Base-by-base conservation (phyloP, 805 yeast genomes). In the Candida hispaniensis region DNA sequence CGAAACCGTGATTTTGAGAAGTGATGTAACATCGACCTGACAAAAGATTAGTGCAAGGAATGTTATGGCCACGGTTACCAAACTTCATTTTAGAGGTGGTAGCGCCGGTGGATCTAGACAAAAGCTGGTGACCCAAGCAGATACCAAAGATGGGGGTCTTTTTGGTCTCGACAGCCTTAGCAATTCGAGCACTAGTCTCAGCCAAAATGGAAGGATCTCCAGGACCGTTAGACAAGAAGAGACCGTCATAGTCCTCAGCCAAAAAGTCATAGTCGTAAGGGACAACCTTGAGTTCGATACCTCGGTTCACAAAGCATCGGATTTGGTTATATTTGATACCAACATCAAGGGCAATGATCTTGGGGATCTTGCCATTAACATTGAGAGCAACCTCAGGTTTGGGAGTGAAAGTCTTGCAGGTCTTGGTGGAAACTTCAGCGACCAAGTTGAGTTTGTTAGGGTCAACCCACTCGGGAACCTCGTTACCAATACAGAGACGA, bases 41-140 rank as follows among this genome's bases (percentile, higher is more conserved):
- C 44, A 73, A 77, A 47, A 76, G 70, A 46, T 79, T 85, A 48
- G 93, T 80, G 65, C 91, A 80, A 42, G 98, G 98, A 50, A 91
- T 91, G 61, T 91, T 91, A 64, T 91, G 98, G 53, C 96, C 98
- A 70, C 98, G 85, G 71, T 91, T 91, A 75, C 98, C 98, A 52
- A 83, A 91, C 64, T 86, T 86, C 65, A 91, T 64, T 64, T 91
- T 91, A 50, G 74, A 48, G 29, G 98, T 91, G 18, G 81, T 68
- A 41, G 97, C 97, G 54, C 98, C 98, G 35, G 91, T 64, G 30
- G 98, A 94, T 62, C 93, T 70, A 18, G 97, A 94, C 56, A 91
- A 61, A 54, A 91, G 71, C 68, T 91, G 98, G 63, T 91, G 98
- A 60, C 98, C 98, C 47, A 91, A 67, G 73, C 98, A 91, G 56